A percentile compares a stretch with the other conserved stretches of the same genome.
These are phyloP conservation scores for Colletotrichum sp. DNA, from an alignment of 2,329 filamentous ascomycete genomes.

Conservation along the genomic window DNA sequence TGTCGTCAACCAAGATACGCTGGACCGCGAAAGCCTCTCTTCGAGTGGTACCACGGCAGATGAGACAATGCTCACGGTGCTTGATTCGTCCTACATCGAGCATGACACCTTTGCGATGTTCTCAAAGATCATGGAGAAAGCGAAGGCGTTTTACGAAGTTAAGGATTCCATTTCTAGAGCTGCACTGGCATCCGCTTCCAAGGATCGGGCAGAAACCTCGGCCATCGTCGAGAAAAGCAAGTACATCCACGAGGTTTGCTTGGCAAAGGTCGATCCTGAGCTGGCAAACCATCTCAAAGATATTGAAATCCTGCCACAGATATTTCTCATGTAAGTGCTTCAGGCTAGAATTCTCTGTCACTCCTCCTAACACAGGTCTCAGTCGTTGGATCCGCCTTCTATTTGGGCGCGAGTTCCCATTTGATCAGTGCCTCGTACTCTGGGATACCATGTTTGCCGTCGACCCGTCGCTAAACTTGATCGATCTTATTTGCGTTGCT, in stretches of 20 bases:
- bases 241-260: constrained; percentile 82
- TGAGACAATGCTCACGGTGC: constrained; percentile 63
- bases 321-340: constrained; percentile 81
- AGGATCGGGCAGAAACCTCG: constrained; percentile 44
- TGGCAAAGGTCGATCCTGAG: constrained; percentile 82
- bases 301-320: constrained; percentile 92
- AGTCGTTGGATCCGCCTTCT: constrained; percentile 93
- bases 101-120: constrained; percentile 92
- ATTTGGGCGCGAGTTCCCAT: constrained; percentile 92
- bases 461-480: constrained; percentile 77
- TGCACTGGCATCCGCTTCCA: constrained; percentile 21
- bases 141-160: constrained; percentile 86
- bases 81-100: constrained; percentile 79
- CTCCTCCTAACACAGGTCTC: not conserved
- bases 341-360: not conserved
- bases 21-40: constrained; percentile 53
- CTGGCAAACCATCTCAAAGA: constrained; percentile 79
- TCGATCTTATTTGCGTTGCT: constrained; percentile 90
- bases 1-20: constrained; percentile 81
- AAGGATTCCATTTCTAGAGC: constrained; percentile 41
- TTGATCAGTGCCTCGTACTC: constrained; percentile 80
- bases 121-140: constrained; percentile 83
- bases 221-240: constrained; percentile 86
- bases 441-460: constrained; percentile 94
- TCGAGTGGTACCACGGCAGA: constrained; percentile 44